Evolutionary conservation across 2,329 filamentous ascomycete genomes (phyloP).

Genomic region (Fusarium sp.): DNA sequence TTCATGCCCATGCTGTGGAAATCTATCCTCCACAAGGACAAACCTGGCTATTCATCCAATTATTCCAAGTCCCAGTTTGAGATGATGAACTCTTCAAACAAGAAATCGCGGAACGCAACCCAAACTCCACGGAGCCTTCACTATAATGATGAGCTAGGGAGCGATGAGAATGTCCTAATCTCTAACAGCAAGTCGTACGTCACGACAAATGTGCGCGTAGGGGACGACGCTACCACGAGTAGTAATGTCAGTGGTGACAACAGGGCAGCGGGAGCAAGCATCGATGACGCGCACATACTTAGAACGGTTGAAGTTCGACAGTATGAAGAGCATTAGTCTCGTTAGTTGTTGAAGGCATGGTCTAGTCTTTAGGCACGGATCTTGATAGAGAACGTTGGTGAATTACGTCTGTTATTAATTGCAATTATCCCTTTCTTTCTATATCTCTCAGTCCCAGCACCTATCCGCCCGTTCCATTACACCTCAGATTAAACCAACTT

Average conservation of each 20-base stretch:
- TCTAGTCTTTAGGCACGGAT: no score
- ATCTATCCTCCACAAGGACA: constrained; percentile 29
- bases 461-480: no score
- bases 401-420: no score
- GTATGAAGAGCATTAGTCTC: constrained; percentile 12
- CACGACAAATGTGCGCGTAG: constrained; percentile 15
- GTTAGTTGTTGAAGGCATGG: neutral
- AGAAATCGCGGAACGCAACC: constrained; percentile 6
- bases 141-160: constrained; percentile 11
- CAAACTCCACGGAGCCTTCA: constrained; percentile 2
- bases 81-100: constrained; percentile 26
- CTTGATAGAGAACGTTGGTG: no score
- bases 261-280: neutral
- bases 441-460: no score
- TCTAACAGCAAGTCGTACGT: constrained; percentile 12
- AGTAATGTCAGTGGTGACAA: neutral
- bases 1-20: constrained; percentile 37
- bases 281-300: constrained; percentile 24
- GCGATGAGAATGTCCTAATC: constrained; percentile 31
- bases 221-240: neutral
- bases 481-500: no score
- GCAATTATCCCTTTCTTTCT: no score
- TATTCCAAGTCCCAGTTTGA: constrained; percentile 26
- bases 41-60: constrained; percentile 27
- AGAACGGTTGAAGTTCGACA: constrained; percentile 26